These are phyloP conservation scores for Plantago lanceolata DNA, from an alignment of 305 asterid species.

Conservation along the genomic window DNA sequence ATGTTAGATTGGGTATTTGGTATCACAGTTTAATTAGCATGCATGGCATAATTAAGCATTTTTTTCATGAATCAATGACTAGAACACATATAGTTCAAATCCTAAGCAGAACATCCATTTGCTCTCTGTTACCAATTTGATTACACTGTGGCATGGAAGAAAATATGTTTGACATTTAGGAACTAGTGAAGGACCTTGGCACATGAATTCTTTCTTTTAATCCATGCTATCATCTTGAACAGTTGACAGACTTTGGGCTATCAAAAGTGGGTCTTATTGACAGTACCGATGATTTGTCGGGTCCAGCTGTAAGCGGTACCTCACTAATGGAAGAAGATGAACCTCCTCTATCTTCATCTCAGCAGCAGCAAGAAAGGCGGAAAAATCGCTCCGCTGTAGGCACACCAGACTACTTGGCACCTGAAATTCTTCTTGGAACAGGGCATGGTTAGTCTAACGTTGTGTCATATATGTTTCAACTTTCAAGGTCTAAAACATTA, in stretches of 20 bases:
- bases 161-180: conserved; percentile 10
- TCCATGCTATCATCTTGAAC: conserved; percentile 35
- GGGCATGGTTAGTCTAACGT: conserved; percentile 78
- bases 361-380: conserved; percentile 79
- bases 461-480: conserved; percentile 16
- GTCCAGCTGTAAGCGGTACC: conserved; percentile 89
- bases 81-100: no score
- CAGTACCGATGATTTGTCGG: conserved; percentile 97
- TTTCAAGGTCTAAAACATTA: conserved; percentile 4
- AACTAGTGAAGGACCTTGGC: conserved; percentile 15
- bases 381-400: conserved; percentile 97
- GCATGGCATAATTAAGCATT: no score
- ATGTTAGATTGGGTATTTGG: background rate
- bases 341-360: conserved; percentile 54
- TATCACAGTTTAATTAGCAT: no score
- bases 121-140: background rate
- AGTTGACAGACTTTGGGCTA: conserved; percentile 99
- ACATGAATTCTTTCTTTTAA: conserved; percentile 20
- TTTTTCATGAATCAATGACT: no score
- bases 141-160: conserved; percentile 18
- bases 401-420: conserved; percentile 99
- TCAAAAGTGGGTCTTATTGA: conserved; percentile 98
- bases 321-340: conserved; percentile 94
- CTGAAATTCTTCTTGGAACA: conserved; percentile 99
- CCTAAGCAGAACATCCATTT: background rate